Evolutionary conservation across 2,329 filamentous ascomycete species (phyloP).

Genomic region (Stagonosporopsis cucurbitacearum): DNA sequence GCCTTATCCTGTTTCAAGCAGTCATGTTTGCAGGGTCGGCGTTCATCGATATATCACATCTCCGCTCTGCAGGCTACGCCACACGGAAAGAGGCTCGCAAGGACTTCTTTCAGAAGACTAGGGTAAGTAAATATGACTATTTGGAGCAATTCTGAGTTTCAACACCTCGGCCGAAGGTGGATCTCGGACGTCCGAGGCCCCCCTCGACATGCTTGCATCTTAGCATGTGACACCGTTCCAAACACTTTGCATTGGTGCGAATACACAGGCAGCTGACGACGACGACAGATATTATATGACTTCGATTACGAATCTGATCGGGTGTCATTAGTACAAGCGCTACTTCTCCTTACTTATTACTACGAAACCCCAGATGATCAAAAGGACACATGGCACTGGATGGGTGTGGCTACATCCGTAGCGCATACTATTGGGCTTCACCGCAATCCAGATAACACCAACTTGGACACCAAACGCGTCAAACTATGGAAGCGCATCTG

Average conservation of each 20-base stretch:
- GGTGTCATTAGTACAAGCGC: slow-evolving; percentile 83
- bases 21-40: slow-evolving; percentile 94
- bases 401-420: slow-evolving; percentile 92
- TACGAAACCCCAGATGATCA: slow-evolving; percentile 97
- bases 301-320: slow-evolving; percentile 94
- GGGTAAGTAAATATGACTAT: slow-evolving; percentile 62
- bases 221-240: slow-evolving; percentile 13
- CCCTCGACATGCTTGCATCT: slow-evolving; percentile 11
- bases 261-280: slow-evolving; percentile 2
- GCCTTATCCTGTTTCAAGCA: slow-evolving; percentile 87
- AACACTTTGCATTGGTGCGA: not conserved
- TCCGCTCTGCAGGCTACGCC: slow-evolving; percentile 78
- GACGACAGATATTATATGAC: slow-evolving; percentile 78
- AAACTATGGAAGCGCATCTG: slow-evolving; percentile 94
- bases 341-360: slow-evolving; percentile 95
- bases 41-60: slow-evolving; percentile 80
- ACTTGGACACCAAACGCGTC: slow-evolving; percentile 75
- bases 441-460: slow-evolving; percentile 79
- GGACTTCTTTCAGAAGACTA: slow-evolving; percentile 85
- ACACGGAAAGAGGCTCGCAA: slow-evolving; percentile 83
- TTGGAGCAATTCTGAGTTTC: slow-evolving; percentile 6
- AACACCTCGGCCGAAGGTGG: slow-evolving; percentile 19
- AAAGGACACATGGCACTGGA: slow-evolving; percentile 99
- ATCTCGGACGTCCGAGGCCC: slow-evolving; percentile 6
- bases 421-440: slow-evolving; percentile 94